Evolutionary conservation across 192 early-diverging fungal species (phyloP).

Genomic region (Thamnidium elegans): DNA sequence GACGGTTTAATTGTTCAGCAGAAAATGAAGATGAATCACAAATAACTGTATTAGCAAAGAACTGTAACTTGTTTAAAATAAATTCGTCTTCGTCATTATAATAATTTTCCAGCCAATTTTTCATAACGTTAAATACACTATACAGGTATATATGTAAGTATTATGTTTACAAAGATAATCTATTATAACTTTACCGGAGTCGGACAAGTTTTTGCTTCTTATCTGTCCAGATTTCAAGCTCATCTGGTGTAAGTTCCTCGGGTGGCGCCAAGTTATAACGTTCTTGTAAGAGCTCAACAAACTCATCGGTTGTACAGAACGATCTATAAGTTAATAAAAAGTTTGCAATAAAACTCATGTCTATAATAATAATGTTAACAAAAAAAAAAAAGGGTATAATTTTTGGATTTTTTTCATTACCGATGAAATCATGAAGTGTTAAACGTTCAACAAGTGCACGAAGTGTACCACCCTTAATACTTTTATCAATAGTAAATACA

Average conservation of each 20-base stretch:
- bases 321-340: slow-evolving; percentile 96
- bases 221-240: slow-evolving; percentile 82
- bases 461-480: slow-evolving; percentile 87
- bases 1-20: slow-evolving; percentile 66
- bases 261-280: slow-evolving; percentile 83
- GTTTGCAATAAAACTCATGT: slow-evolving; percentile 78
- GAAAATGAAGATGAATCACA: slow-evolving; percentile 68
- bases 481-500: slow-evolving; percentile 77
- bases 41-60: slow-evolving; percentile 72
- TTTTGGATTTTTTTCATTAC: not conserved
- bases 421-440: slow-evolving; percentile 79
- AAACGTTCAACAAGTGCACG: slow-evolving; percentile 85
- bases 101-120: slow-evolving; percentile 93
- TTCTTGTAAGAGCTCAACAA: slow-evolving; percentile 70
- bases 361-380: slow-evolving; percentile 29
- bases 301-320: slow-evolving; percentile 78
- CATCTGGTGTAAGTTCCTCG: slow-evolving; percentile 55
- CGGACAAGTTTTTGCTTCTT: slow-evolving; percentile 87
- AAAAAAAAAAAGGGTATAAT: too few relatives aligned
- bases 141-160: not conserved
- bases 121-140: slow-evolving; percentile 90
- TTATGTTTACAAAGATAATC: not conserved
- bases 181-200: slow-evolving; percentile 45
- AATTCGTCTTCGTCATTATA: slow-evolving; percentile 75
- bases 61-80: slow-evolving; percentile 65